Evolutionary conservation across 768 basidiomycete genomes (phyloP).

Genomic region (Fomitopsis pulvina): DNA sequence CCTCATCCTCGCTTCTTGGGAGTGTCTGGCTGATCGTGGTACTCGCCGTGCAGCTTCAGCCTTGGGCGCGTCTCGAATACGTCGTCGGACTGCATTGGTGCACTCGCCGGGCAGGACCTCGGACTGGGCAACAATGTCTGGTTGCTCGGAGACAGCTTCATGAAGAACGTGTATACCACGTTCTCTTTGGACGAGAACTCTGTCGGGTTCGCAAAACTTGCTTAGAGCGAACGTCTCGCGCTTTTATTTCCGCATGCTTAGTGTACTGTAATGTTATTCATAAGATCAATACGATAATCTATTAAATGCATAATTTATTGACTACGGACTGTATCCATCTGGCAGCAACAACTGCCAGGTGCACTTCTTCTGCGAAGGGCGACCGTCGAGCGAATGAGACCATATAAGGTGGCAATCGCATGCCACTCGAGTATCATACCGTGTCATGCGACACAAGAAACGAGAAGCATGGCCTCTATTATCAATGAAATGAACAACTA

Average conservation of each 20-base stretch:
- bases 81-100: conserved; percentile 19
- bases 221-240: not conserved
- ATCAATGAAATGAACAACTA: too few species aligned
- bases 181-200: conserved; percentile 20
- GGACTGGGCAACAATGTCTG: conserved; percentile 17
- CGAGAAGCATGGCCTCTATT: too few species aligned
- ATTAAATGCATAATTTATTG: too few species aligned
- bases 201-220: conserved; percentile 19
- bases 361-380: too few species aligned
- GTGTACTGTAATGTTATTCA: not conserved
- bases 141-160: conserved; percentile 20
- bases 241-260: not conserved
- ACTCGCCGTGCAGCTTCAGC: conserved; percentile 19
- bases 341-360: too few species aligned
- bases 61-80: conserved; percentile 21
- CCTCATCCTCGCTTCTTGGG: not conserved
- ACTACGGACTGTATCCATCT: too few species aligned
- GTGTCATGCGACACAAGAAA: too few species aligned
- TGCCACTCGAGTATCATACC: too few species aligned
- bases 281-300: too few species aligned
- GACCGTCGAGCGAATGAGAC: too few species aligned
- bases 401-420: too few species aligned
- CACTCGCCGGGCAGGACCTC: conserved; percentile 17
- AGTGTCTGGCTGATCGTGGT: not conserved
- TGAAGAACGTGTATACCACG: conserved; percentile 22